Evolutionary conservation across 2,329 filamentous ascomycete genomes (phyloP).

Genomic region (Monilinia fructigena): DNA sequence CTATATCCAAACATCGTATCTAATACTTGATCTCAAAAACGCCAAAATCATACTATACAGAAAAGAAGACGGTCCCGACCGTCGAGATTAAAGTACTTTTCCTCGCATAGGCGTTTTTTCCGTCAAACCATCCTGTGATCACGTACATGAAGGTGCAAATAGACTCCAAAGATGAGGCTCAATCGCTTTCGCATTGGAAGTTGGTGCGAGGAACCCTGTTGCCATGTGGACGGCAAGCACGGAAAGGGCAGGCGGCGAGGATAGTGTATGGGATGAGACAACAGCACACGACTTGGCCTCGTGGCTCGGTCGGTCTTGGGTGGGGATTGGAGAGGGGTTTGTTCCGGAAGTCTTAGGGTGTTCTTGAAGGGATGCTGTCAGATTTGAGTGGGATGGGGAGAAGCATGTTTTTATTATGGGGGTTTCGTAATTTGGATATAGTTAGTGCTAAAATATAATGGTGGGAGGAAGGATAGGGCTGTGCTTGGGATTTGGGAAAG

Average conservation of each 20-base stretch:
- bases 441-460: not conserved
- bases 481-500: not conserved
- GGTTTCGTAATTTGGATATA: not conserved
- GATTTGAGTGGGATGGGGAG: not conserved
- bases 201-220: not conserved
- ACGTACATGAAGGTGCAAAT: not conserved
- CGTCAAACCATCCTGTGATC: too few species aligned
- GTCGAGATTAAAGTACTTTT: not conserved
- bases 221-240: not conserved
- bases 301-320: not conserved
- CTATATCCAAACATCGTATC: not conserved
- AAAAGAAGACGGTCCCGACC: not conserved
- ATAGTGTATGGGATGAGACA: not conserved
- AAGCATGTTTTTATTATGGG: not conserved
- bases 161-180: conserved; percentile 8
- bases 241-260: not conserved
- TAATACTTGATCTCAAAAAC: not conserved
- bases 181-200: not conserved
- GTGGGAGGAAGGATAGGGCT: conserved; percentile 3
- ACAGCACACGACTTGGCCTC: not conserved
- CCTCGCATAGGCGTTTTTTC: not conserved
- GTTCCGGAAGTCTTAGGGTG: not conserved
- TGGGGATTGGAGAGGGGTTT: not conserved
- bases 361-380: not conserved
- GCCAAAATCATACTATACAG: not conserved